Evolutionary conservation across 2,329 filamentous ascomycete genomes (phyloP), one percentile per base, ranked within the genome.

Genomic region (Botrytis hyacinthi): DNA sequence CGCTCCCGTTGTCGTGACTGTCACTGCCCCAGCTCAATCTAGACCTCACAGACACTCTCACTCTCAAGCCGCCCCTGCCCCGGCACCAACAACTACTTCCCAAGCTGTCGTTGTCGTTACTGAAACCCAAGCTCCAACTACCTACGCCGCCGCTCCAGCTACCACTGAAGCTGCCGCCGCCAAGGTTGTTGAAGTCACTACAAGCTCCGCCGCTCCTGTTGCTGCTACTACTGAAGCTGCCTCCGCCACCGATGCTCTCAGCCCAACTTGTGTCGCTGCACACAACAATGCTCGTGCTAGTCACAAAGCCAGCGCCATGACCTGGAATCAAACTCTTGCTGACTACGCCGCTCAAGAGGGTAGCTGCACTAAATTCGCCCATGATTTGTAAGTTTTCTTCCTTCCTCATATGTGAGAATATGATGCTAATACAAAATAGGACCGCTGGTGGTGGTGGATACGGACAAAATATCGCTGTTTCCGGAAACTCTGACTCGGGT

Each of bases 261-360:
- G 2, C 20, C 70, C 77, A 66, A 73, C 78, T 70, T 63, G 74
- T 65, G 68, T 75, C 46, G 32, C 74, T 62, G 71, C 72, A 81
- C 96, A 98, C 90, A 98, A 98, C 85, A 80, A 91, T 71, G 93
- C 96, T 84, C 95, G 96, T 76, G 82, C 86, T 80, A 97, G 96
- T 85, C 94, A 98, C 87, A 91, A 91, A 29, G 90, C 89, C 51
- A 80, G 83, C 35, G 87, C 84, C 62, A 80, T 98, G 63, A 81
- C 80, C 69, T 98, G 93, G 92, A 87, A 91, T 78, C 80, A 84
- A 14, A 84, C 84, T 61, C 88, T 94, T 72, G 92, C 90, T 72
- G 80, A 81, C 72, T 93, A 87, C 75, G 94, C 94, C 60, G 77
- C 84, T 67, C 83, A 84, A 73, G 88, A 91, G 71, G 94, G 93